Conservation (phyloP, 208 protist species). For the Trypanosoma brucei region DNA sequence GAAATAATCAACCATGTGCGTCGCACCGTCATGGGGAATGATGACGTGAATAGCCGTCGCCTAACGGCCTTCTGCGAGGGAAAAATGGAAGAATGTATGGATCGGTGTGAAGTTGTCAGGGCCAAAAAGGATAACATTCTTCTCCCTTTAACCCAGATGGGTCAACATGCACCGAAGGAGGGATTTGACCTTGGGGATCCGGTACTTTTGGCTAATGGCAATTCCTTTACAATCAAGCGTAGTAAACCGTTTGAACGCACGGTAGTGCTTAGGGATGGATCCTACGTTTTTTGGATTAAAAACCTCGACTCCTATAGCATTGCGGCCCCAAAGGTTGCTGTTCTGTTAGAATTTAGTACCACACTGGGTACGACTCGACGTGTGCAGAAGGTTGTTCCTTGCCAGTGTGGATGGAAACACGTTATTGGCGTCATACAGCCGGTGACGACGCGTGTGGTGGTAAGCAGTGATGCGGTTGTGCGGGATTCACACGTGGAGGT, state of each 20-base stretch:
- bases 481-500: constrained; percentile 74
- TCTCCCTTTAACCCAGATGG: constrained; percentile 55
- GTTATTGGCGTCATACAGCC: constrained; percentile 44
- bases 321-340: constrained; percentile 49
- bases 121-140: constrained; percentile 71
- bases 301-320: constrained; percentile 76
- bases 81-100: constrained; percentile 72
- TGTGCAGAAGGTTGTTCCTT: constrained; percentile 39
- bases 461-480: constrained; percentile 43
- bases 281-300: constrained; percentile 66
- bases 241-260: constrained; percentile 43
- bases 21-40: constrained; percentile 29
- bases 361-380: constrained; percentile 30
- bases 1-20: constrained; percentile 81
- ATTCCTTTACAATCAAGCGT: constrained; percentile 32
- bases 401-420: constrained; percentile 57
- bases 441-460: constrained; percentile 36
- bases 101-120: constrained; percentile 59
- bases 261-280: constrained; percentile 48
- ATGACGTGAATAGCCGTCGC: constrained; percentile 36
- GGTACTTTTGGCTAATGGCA: constrained; percentile 47
- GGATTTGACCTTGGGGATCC: constrained; percentile 39
- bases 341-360: constrained; percentile 34
- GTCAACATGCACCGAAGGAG: constrained; percentile 29
- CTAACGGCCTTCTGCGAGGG: constrained; percentile 55